phyloP scores from a whole-genome alignment of 2,329 filamentous ascomycete species.

The Trichoderma guizhouense region DNA sequence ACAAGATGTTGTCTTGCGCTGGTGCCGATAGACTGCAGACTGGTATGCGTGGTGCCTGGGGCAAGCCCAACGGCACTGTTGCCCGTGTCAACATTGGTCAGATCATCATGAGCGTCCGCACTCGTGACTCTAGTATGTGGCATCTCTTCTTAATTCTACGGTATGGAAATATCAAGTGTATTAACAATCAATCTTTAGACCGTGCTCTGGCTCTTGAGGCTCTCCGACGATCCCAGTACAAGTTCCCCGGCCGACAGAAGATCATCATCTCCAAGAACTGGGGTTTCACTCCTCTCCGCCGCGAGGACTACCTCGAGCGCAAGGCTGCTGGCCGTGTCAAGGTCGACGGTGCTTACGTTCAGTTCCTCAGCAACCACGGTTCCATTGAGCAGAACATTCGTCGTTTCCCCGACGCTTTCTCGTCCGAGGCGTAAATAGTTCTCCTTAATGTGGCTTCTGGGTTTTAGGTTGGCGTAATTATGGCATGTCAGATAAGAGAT shows the following conservation, averaged over 20 bases:
- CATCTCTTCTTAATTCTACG: background rate
- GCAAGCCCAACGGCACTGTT: constrained; percentile 98
- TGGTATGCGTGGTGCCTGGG: constrained; percentile 99
- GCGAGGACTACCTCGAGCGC: constrained; percentile 95
- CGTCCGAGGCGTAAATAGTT: constrained; percentile 48
- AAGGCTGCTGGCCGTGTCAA: constrained; percentile 91
- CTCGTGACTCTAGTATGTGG: constrained; percentile 80
- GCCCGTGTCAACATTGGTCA: constrained; percentile 99
- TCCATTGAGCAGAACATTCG: constrained; percentile 81
- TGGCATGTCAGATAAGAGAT: constrained; percentile 42
- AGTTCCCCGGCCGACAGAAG: constrained; percentile 99
- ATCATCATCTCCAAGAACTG: constrained; percentile 99
- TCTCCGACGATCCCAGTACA: constrained; percentile 99
- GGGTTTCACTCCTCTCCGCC: constrained; percentile 98
- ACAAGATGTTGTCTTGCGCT: constrained; percentile 99
- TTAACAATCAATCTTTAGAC: constrained; percentile 50
- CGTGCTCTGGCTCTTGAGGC: constrained; percentile 94
- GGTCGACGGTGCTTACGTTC: constrained; percentile 98
- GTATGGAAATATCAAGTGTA: background rate
- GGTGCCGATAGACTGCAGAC: constrained; percentile 99
- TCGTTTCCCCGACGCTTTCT: constrained; percentile 92
- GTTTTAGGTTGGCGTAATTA: constrained; percentile 44
- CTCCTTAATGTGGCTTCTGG: constrained; percentile 36
- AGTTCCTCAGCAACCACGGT: constrained; percentile 97
- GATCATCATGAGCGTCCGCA: constrained; percentile 96